Percentiles rank a stretch among this genome's conserved stretches.
phyloP scores from a whole-genome alignment of 73 alveolate genomes.

The Paramecium bursaria region DNA sequence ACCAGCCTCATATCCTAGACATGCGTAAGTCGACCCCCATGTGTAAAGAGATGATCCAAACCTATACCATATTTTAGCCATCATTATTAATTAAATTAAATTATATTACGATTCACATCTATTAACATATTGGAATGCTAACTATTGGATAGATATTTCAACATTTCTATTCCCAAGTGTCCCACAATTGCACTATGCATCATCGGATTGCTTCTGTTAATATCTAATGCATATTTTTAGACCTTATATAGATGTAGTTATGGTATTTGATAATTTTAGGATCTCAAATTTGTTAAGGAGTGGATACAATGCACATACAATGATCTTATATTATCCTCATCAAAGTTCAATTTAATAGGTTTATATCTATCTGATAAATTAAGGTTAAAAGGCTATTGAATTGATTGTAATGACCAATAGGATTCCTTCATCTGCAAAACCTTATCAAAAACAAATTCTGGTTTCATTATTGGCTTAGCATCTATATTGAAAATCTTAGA shows the following conservation, averaged over 20 bases:
- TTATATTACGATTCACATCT: no score
- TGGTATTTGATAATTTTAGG: conserved; percentile 9
- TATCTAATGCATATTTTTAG: conserved; percentile 40
- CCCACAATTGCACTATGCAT: conserved; percentile 54
- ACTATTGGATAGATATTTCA: conserved; percentile 15
- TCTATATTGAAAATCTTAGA: conserved; percentile 11
- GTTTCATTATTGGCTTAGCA: conserved; percentile 19
- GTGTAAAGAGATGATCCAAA: conserved; percentile 4
- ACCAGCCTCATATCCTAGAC: conserved; percentile 30
- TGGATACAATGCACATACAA: conserved; percentile 42
- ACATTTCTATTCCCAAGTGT: conserved; percentile 35
- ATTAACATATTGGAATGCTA: no score
- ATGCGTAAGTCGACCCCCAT: conserved; percentile 14
- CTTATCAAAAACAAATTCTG: conserved; percentile 53
- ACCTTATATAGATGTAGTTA: conserved; percentile 35
- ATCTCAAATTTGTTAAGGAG: conserved; percentile 41
- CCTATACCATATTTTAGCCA: no score
- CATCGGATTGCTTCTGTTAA: conserved; percentile 51
- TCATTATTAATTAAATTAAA: no score
- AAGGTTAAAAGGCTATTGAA: background rate
- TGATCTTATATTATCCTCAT: conserved; percentile 41
- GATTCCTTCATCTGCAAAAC: conserved; percentile 21
- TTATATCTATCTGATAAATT: background rate
- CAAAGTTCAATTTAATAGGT: conserved; percentile 39
- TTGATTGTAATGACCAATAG: conserved; percentile 10